Conservation (phyloP, 192 early-diverging fungal species). For the Physocladia obscura region DNA sequence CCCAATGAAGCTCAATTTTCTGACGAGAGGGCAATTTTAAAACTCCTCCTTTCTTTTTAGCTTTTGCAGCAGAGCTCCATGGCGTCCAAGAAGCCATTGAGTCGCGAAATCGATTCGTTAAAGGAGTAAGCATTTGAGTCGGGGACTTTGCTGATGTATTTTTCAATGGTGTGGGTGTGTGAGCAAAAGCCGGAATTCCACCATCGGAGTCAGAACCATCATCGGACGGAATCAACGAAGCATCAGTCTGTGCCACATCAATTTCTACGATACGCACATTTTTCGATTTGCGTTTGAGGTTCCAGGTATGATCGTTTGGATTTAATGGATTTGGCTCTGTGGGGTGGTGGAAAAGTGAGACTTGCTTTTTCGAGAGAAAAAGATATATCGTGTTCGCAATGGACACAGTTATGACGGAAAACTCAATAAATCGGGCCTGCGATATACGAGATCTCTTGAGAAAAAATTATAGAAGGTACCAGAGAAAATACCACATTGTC, state of each 20-base stretch:
- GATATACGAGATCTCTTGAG: no score
- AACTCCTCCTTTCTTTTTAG: background rate
- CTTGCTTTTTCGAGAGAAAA: background rate
- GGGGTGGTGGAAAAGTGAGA: conserved; percentile 12
- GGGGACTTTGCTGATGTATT: background rate
- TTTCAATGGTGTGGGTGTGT: conserved; percentile 8
- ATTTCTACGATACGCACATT: conserved; percentile 1
- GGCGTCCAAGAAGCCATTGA: conserved; percentile 6
- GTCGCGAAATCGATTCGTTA: background rate
- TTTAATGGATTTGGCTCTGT: background rate
- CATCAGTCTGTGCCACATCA: conserved; percentile 14
- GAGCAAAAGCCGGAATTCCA: no score
- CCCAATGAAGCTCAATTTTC: conserved; percentile 19
- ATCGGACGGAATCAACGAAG: background rate
- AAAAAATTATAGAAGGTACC: background rate
- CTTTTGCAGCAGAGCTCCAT: background rate
- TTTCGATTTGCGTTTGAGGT: background rate
- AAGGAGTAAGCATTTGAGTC: background rate
- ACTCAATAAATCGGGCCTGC: background rate
- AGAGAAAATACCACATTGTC: background rate
- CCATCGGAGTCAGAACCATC: background rate
- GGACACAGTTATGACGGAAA: background rate
- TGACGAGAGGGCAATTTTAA: background rate
- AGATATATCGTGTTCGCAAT: conserved; percentile 3
- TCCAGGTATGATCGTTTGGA: conserved; percentile 9